Evolutionary conservation across 352 stramenopile species (phyloP), one percentile per base, ranked within the genome.

Genomic region (Globisporangium abappressorium): DNA sequence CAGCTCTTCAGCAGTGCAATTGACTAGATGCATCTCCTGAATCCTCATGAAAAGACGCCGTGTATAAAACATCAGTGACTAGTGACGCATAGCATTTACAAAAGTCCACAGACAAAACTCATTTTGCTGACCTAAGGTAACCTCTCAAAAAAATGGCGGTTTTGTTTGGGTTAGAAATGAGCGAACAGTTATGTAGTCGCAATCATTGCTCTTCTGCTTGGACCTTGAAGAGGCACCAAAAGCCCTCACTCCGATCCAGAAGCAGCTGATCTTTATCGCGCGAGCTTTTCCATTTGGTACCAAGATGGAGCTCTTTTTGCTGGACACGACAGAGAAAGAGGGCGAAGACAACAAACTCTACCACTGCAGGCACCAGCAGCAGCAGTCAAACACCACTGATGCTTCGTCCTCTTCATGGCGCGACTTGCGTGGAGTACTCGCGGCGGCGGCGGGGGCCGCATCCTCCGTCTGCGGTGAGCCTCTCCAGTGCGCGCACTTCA

Each of bases 331-430:
- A 0, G 76, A 91, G 70, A 83, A 82, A 28, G 84, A 92, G 68
- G 84, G 82, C 30, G 79, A 92, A 67, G 82, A 89, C 73, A 92
- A 91, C 46, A 69, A 67, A 24, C 73, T 92, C 26, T 81, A 89
- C 57, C 80, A 85, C 57, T 79, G 69, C 26, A 57, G 61, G 8
- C 62, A 69, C 9, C n/a, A 47, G 0, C 41, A 26, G 15, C 18
- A 47, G 4, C 20, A 41, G 30, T n/a, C 22, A 30, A 36, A 15
- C 34, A 58, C 6, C 22, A 28, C 15, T 11, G 30, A 56, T n/a
- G 26, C 18, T 26, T 61, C 30, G 20, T 59, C 26, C 38, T 63
- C 51, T 22, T 69, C 53, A 2, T 91, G 74, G 74, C 66, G 80
- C 36, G 76, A 80, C 22, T 51, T 92, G 12, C 79, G 80, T 34